Evolutionary conservation across 2,329 filamentous ascomycete genomes (phyloP).

Genomic region (Fusarium sp.): DNA sequence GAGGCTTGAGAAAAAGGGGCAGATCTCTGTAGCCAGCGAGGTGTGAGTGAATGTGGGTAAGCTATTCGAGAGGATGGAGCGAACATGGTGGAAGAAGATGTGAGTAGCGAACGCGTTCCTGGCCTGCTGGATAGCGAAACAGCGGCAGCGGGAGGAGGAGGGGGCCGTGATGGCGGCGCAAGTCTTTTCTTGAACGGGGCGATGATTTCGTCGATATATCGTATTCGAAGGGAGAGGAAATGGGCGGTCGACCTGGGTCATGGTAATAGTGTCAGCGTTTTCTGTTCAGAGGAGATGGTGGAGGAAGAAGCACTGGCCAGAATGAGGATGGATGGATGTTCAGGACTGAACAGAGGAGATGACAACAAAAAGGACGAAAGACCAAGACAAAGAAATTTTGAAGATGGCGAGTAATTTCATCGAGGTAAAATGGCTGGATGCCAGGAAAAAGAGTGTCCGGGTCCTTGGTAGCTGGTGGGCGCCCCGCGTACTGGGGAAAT

Average conservation of each 20-base stretch:
- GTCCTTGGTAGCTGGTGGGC: not conserved
- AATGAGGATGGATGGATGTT: slow-evolving; percentile 1
- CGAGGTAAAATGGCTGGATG: not conserved
- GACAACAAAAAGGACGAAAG: not conserved
- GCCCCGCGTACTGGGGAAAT: not conserved
- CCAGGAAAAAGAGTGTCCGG: not conserved
- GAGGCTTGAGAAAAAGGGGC: not conserved
- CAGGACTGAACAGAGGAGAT: not conserved
- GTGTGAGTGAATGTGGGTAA: not conserved
- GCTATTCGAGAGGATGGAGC: too few species aligned
- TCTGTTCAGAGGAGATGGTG: slow-evolving; percentile 5
- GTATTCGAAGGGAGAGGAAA: not conserved
- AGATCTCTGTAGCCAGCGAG: not conserved
- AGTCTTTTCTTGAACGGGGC: not conserved
- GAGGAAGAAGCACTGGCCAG: slow-evolving; percentile 5
- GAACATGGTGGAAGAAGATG: not conserved
- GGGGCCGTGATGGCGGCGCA: too few species aligned
- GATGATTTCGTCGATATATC: not conserved
- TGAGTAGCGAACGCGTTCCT: not conserved
- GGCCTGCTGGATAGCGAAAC: not conserved
- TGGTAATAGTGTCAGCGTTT: not conserved
- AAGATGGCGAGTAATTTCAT: not conserved
- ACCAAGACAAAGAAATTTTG: not conserved
- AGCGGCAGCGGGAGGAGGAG: not conserved
- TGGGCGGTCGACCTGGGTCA: not conserved